Evolutionary conservation across 1,284 basidiomycete genomes (phyloP).

Genomic region (Macrocystidia cucumis): DNA sequence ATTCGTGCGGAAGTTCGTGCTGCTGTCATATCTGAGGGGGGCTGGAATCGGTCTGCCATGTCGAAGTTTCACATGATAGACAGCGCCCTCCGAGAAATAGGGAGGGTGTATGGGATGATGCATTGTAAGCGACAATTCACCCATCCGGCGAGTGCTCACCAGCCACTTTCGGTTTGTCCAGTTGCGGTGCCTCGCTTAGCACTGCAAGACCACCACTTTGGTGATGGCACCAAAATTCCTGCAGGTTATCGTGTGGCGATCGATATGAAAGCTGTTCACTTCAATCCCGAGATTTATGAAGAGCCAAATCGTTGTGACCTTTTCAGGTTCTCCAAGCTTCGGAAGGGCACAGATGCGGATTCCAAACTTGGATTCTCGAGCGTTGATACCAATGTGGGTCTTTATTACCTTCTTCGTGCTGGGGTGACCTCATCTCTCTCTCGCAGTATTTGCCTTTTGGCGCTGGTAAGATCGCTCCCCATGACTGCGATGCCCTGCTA

Average conservation of each 20-base stretch:
- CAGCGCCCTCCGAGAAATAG: conserved; percentile 27
- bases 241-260: conserved; percentile 32
- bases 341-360: conserved; percentile 17
- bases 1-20: conserved; percentile 22
- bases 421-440: conserved; percentile 1
- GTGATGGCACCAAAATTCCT: conserved; percentile 35
- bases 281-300: conserved; percentile 30
- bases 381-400: conserved; percentile 23
- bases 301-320: conserved; percentile 33
- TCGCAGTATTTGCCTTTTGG: conserved; percentile 26
- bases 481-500: conserved; percentile 4
- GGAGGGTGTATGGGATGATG: conserved; percentile 24
- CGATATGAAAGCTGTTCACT: conserved; percentile 32
- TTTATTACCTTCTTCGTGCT: not conserved
- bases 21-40: conserved; percentile 26
- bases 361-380: conserved; percentile 23
- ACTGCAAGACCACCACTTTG: conserved; percentile 21
- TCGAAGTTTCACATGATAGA: conserved; percentile 26
- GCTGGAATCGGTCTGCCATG: conserved; percentile 26
- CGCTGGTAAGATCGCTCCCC: conserved; percentile 18
- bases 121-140: conserved; percentile 15
- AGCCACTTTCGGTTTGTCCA: too few species aligned
- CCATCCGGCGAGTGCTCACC: not conserved
- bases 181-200: conserved; percentile 23
- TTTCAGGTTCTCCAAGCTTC: conserved; percentile 37